phyloP scores from a whole-genome alignment of 2,329 filamentous ascomycete species.

The Monosporascus sp. region DNA sequence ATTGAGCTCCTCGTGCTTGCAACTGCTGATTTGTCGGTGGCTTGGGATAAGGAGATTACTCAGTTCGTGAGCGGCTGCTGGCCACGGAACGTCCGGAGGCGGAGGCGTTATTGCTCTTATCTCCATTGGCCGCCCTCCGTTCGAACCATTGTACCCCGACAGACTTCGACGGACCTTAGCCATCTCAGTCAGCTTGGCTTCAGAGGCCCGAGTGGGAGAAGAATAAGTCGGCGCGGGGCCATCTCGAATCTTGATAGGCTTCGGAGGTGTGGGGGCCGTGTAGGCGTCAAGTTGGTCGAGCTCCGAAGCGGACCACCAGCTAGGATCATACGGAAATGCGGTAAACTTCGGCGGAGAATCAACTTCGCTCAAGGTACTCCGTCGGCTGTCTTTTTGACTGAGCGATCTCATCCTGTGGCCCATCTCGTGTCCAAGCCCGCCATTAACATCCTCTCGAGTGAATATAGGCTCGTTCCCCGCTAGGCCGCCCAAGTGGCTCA shows the following conservation, averaged over 20 bases:
- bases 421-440: constrained; percentile 56
- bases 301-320: constrained; percentile 65
- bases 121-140: constrained; percentile 17
- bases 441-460: constrained; percentile 31
- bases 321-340: constrained; percentile 53
- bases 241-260: constrained; percentile 49
- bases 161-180: constrained; percentile 60
- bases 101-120: constrained; percentile 57
- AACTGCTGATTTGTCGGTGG: constrained; percentile 71
- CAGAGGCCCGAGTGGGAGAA: constrained; percentile 82
- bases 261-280: constrained; percentile 44
- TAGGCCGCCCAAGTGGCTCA: constrained; percentile 86
- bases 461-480: constrained; percentile 47
- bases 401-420: constrained; percentile 44
- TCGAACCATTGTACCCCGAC: constrained; percentile 45
- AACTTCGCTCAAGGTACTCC: constrained; percentile 25
- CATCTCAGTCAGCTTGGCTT: constrained; percentile 70
- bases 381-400: constrained; percentile 19
- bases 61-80: constrained; percentile 75
- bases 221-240: constrained; percentile 68
- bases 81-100: constrained; percentile 80
- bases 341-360: constrained; percentile 24
- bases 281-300: constrained; percentile 66
- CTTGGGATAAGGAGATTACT: constrained; percentile 76
- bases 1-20: constrained; percentile 72